phyloP scores from a whole-genome alignment of 2,329 filamentous ascomycete species.

The Diaporthe sp. region DNA sequence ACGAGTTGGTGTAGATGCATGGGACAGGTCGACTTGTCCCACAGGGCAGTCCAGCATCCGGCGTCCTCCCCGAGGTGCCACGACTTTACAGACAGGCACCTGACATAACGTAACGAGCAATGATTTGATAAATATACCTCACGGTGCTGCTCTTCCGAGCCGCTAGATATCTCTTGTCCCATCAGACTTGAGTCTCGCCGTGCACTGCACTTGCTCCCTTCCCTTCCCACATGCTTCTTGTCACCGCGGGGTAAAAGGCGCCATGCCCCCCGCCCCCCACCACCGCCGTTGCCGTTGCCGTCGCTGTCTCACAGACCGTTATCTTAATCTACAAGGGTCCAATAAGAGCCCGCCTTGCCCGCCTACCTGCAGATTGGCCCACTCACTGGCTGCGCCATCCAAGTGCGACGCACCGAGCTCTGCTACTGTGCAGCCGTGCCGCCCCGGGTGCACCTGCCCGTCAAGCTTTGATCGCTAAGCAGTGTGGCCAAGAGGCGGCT shows the following conservation, averaged over 20 bases:
- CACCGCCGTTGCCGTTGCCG: not conserved
- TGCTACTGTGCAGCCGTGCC: not conserved
- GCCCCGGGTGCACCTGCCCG: not conserved
- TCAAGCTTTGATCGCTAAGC: constrained; percentile 12
- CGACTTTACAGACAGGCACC: constrained; percentile 6
- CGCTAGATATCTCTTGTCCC: not conserved
- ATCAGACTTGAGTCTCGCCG: not conserved
- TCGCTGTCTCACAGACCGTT: constrained; percentile 2
- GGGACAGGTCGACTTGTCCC: not conserved
- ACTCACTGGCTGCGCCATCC: not conserved
- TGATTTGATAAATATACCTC: constrained; percentile 7
- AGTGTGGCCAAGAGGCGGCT: not conserved
- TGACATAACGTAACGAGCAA: constrained; percentile 22
- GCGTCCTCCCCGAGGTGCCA: not conserved
- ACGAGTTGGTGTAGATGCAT: no score
- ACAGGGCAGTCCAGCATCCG: not conserved
- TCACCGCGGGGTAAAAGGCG: constrained; percentile 32
- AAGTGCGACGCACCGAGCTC: not conserved
- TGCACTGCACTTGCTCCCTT: not conserved
- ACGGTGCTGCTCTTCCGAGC: not conserved
- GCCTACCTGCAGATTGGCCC: not conserved
- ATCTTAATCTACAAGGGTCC: constrained; percentile 29
- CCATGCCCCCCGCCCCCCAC: constrained; percentile 10
- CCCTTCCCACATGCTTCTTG: constrained; percentile 6
- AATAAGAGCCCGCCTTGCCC: not conserved